A percentile compares a stretch with the other conserved stretches of the same genome.
Evolutionary conservation across 805 yeast genomes (phyloP).

Genomic region (Yarrowia sp.): DNA sequence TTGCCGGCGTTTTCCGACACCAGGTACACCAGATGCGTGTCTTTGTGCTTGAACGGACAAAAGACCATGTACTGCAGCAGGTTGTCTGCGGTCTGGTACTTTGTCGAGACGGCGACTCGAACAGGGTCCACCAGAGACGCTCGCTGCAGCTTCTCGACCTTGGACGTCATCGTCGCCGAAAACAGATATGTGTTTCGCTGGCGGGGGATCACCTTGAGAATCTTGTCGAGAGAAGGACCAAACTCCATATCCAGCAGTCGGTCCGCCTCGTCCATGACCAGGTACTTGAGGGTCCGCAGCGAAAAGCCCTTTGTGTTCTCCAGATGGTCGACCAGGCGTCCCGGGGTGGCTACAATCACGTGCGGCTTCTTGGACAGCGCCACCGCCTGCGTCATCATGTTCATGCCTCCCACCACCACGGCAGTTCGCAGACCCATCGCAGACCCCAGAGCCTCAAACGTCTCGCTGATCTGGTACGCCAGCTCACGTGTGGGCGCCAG

Average conservation of each 20-base stretch:
- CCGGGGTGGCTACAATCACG: conserved; percentile 53
- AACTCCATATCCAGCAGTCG: conserved; percentile 94
- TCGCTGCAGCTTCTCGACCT: conserved; percentile 91
- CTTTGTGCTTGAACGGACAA: conserved; percentile 90
- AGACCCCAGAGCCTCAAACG: conserved; percentile 91
- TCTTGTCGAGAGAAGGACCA: conserved; percentile 90
- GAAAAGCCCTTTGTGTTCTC: conserved; percentile 92
- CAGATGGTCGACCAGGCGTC: conserved; percentile 87
- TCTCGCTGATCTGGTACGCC: conserved; percentile 75
- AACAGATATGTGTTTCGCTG: conserved; percentile 81
- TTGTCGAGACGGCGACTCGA: conserved; percentile 84
- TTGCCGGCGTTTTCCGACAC: conserved; percentile 85
- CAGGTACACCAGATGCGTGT: conserved; percentile 82
- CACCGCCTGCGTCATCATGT: conserved; percentile 95
- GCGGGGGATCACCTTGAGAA: conserved; percentile 81
- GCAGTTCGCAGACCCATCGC: conserved; percentile 90
- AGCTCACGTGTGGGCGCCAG: conserved; percentile 74
- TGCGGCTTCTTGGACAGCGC: conserved; percentile 95
- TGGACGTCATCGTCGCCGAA: conserved; percentile 97
- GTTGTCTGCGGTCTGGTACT: conserved; percentile 94
- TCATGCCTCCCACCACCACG: conserved; percentile 97
- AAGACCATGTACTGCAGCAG: conserved; percentile 86
- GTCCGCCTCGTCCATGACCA: conserved; percentile 98
- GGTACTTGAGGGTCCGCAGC: conserved; percentile 73
- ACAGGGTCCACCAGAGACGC: conserved; percentile 91